These are phyloP conservation scores for Colletotrichum sojae DNA, from an alignment of 2,329 filamentous ascomycete species.

Conservation along the genomic window DNA sequence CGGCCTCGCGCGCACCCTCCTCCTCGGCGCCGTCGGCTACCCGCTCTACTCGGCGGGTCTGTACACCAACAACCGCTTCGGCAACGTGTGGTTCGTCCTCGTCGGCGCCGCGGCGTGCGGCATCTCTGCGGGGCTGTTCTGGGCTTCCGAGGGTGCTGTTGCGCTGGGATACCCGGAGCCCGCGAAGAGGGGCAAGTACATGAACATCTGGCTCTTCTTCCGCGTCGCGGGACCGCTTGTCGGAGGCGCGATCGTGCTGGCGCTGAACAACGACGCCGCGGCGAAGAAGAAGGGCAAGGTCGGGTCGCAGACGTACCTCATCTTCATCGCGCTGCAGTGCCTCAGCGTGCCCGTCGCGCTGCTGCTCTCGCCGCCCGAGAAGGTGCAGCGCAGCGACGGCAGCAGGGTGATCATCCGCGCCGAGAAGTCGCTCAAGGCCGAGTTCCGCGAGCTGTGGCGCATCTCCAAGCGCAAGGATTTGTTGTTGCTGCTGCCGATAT, in stretches of 20 bases:
- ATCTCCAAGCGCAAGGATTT: conserved; percentile 43
- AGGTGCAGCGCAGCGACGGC: conserved; percentile 47
- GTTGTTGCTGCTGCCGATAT: conserved; percentile 43
- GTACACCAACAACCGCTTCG: conserved; percentile 65
- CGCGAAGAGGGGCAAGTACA: conserved; percentile 60
- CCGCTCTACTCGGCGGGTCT: conserved; percentile 62
- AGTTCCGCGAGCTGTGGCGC: conserved; percentile 45
- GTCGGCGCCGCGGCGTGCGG: conserved; percentile 64
- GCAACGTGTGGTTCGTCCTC: conserved; percentile 66
- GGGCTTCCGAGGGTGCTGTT: conserved; percentile 65
- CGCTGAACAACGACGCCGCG: conserved; percentile 52
- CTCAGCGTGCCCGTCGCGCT: conserved; percentile 46
- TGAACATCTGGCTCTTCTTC: conserved; percentile 58
- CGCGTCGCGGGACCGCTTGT: conserved; percentile 63
- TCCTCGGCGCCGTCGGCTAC: conserved; percentile 62
- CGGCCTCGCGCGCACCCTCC: conserved; percentile 60
- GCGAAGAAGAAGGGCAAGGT: conserved; percentile 46
- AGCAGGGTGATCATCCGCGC: conserved; percentile 45
- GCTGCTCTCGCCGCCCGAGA: conserved; percentile 46
- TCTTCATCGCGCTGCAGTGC: conserved; percentile 49
- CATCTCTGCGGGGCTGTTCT: conserved; percentile 64
- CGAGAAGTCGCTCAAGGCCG: conserved; percentile 43
- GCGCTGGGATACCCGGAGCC: conserved; percentile 64
- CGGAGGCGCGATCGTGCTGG: conserved; percentile 62
- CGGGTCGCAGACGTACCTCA: conserved; percentile 46